Base-by-base conservation (phyloP, 1,139 yeast genomes). In the Sugiyamaella japonica region DNA sequence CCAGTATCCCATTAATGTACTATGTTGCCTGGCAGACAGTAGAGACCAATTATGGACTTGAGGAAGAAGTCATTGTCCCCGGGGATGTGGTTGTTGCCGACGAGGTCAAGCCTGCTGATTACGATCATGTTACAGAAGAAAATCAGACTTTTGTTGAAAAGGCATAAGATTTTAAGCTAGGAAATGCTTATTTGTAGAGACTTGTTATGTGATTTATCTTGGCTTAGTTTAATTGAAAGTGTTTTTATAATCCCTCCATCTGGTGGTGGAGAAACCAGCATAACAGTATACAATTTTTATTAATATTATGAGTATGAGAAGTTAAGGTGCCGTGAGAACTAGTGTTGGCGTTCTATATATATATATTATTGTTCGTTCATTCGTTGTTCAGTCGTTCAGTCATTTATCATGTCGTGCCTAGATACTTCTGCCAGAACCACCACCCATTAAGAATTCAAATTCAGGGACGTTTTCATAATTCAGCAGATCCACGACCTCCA, bases 41-140 rank as follows among this genome's bases (percentile, higher is more conserved):
- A 6, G 60, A 56, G 47, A 59, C 62, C n/a, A 59, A 59, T 34
- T 59, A 59, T 31, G 61, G 61, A 12, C 43, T 46, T 25, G 62
- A 59, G 29, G 57, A 51, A 7, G 61, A 54, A 29, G 61, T 59
- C 25, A 50, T 59, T 17, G 46, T 52, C 8, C 62, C 62, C 7
- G 44, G 43, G 10, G 48, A 53, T n/a, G 44, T 38, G 16, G 25
- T 29, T 15, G 31, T 9, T 10, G 16, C 32, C 16, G 16, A 12
- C 44, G 10, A 17, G n/a, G 17, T 32, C 7, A 13, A 28, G 25
- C 5, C 12, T 25, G 7, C 13, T n/a, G 32, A 28, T 36, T 34
- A 13, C 16, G 38, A 34, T 12, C 34, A 29, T 9, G 34, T 29
- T 4, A n/a, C 13, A 4, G 38, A 13, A 34, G 16, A 34, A n/a